Conservation (phyloP, 306 rosid species). For the Cicer pinnatifidum region DNA sequence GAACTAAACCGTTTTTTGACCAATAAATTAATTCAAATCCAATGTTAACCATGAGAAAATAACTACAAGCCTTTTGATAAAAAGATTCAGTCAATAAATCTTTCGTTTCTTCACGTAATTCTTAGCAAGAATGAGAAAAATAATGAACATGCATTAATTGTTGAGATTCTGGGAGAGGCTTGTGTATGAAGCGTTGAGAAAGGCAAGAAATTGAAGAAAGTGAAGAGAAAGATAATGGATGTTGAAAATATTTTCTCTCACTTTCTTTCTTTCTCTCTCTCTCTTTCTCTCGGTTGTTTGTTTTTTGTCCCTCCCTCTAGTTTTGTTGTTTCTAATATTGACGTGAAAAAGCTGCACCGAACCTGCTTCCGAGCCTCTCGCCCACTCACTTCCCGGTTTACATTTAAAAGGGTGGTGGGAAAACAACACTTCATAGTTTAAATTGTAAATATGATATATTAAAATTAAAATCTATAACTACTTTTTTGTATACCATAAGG, state of each 20-base stretch:
- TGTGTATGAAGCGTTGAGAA: constrained; percentile 32
- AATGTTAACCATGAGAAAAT: constrained; percentile 37
- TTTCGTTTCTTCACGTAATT: too few relatives aligned
- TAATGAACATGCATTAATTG: constrained; percentile 42
- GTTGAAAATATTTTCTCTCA: constrained; percentile 39
- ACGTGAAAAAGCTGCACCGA: constrained; percentile 60
- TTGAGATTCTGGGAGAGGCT: constrained; percentile 41
- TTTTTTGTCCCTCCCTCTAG: constrained; percentile 15
- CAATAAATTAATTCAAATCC: constrained; percentile 38
- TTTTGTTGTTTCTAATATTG: constrained; percentile 56
- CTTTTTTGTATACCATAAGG: too few relatives aligned
- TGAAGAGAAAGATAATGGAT: constrained; percentile 42
- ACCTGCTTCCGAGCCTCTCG: constrained; percentile 89
- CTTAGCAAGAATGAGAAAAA: constrained; percentile 19
- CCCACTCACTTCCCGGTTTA: constrained; percentile 55
- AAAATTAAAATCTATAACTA: too few relatives aligned
- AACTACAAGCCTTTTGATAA: constrained; percentile 14
- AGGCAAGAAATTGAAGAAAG: constrained; percentile 42
- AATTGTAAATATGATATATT: not conserved
- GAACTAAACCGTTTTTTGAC: not conserved
- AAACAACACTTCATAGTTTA: constrained; percentile 2
- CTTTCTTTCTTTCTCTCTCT: constrained; percentile 18
- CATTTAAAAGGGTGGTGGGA: constrained; percentile 47
- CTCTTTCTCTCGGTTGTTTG: constrained; percentile 32
- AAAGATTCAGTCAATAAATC: not conserved